Evolutionary conservation across 192 early-diverging fungal species (phyloP), one percentile per base, ranked within the genome.

Genomic region (Gaertneriomyces semiglobifer): DNA sequence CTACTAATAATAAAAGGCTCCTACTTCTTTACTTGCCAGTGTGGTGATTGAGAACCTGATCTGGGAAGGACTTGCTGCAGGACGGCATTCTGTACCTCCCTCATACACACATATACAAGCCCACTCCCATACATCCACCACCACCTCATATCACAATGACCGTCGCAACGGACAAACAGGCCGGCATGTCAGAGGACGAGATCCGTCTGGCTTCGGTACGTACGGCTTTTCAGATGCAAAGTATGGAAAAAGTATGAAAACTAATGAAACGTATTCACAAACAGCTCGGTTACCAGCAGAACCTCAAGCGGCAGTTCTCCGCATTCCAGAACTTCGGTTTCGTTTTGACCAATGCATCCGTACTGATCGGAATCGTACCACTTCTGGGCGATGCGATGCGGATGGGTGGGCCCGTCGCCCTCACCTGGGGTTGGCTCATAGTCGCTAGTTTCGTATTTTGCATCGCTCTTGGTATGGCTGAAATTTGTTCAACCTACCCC

Each of bases 391-490:
- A 47, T 19, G 76, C 60, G 25, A 63, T 77, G 72, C 39, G 41
- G 7, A 47, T 60, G 18, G 77, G 77, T 44, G 77, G 77, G 18
- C 71, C 74, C 8, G 54, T 72, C 53, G 67, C 71, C 14, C 46
- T 75, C 11, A 75, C 72, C 4, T 79, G 71, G 69, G 77, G 77
- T 39, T 79, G 77, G 77, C 51, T 79, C 44, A 14, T 79, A 16
- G 70, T 71, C 2, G 25, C 44, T 11, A 8, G 41, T 2, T 72
- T 76, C 39, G 63, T 65, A 6, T 46, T 72, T 1, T 78, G 72
- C 61, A 61, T 77, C 53, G 70, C 71, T 44, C 65, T 74, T 41
- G 58, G 75, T 10, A 65, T 79, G 70, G 78, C 75, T 25, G 78
- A 79, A 57, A 79, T 79, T 62, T 77, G 73, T 53, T 77, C 71